Evolutionary conservation across 2,329 filamentous ascomycete species (phyloP), one percentile per base, ranked within the genome.

Genomic region (Pezicula neosporulosa): DNA sequence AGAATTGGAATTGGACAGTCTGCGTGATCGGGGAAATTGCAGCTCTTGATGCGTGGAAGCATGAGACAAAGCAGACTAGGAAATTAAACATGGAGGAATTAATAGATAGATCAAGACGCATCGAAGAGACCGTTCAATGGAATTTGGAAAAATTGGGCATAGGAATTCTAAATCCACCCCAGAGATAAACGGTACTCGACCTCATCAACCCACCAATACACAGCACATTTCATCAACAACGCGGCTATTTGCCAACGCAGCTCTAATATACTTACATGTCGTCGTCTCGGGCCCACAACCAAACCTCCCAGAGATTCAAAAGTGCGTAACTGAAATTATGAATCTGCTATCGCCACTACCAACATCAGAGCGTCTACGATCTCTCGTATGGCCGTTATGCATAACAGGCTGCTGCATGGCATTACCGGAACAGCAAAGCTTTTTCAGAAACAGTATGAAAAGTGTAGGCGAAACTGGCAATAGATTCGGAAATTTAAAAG

Each of bases 1-100:
- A 78, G 47, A 84, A 82, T 63, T 81, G 78, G 47, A 84, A 82
- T 63, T 81, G 78, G 77, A 73, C 74, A 2, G 47, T 85, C 35
- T 65, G 77, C 33, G 64, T 72, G 8, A 71, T 85, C 27, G 75
- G 75, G 12, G 73, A 81, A 36, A 75, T 81, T 28, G 70, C 79
- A 7, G 62, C 71, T 1, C 70, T 85, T 3, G 74, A 78, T 44
- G 70, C 73, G 0, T 83, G 81, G 81, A 85, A 83, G 66, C 74
- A 77, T 60, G 66, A 72, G 16, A 70, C 71, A 56, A 74, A 67
- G 44, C 60, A 62, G 30, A 55, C 61, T 3, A 74, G 74, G 3
- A 70, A 68, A 0, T 64, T 82, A 1, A 75, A 73, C 7, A 44
- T 65, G 1, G 51, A 60, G 1, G 70, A 78, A 47, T 69, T 82